Base-by-base conservation (phyloP, 2,329 filamentous ascomycete genomes). In the Alternaria gaisen region DNA sequence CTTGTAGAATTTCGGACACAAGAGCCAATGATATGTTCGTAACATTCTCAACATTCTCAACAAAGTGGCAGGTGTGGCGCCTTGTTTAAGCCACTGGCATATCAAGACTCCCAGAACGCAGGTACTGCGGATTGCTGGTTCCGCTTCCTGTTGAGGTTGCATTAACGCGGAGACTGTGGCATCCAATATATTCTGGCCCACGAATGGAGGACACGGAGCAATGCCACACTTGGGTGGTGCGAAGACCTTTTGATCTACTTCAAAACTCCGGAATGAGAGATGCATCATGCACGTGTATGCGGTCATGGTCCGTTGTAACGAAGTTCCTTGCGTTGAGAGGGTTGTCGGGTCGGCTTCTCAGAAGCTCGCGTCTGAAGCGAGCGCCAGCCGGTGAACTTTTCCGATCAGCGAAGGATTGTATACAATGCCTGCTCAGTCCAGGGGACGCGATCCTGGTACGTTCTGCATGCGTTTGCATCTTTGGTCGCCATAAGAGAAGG, bases 351-450 rank as follows among this genome's bases (percentile, higher is more conserved):
- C 38, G 36, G 43, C 48, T 34, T 32, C 32, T 51, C 44, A 52
- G 12, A 14, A 54, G n/a, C 36, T 54, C 20, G 38, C 38, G 20
- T 26, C 32, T 41, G 20, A 34, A 52, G 36, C 20, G 48, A 44
- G 47, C 50, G 41, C 30, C 8, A 16, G 41, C 40, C n/a, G 16
- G 20, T 18, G 24, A 14, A n/a, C 46, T 53, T 61, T 50, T 51
- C 44, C 43, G 50, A 57, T 57, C 43, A 48, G 43, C 24, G 42
- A 34, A 28, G 11, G 56, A 22, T 24, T 28, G 40, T 32, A 38
- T 26, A 48, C 18, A 48, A 41, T n/a, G 51, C 20, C 14, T 36
- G 30, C 46, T 14, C 36, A 22, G 16, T 28, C 24, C 24, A 59
- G 26, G 26, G 12, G 30, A 52, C 11, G 14, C 8, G 14, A 51